Evolutionary conservation across 768 basidiomycete species (phyloP).

Genomic region (Tephrocybe rancida): DNA sequence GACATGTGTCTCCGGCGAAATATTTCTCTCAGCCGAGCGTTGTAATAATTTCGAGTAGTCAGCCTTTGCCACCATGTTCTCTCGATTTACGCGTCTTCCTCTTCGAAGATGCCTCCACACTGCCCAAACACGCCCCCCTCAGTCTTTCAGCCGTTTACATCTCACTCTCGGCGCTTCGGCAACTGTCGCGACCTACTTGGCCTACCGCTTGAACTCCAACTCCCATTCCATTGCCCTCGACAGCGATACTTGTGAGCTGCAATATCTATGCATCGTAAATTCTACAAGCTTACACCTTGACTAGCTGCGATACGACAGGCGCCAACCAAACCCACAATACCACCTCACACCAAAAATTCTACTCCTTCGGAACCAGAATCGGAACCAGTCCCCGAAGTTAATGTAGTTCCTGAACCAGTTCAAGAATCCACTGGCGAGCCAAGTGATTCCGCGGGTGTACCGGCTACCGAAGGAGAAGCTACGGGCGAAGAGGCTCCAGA

Average conservation of each 20-base stretch:
- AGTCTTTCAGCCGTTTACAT: constrained; percentile 28
- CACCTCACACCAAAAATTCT: too few relatives aligned
- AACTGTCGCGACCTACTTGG: constrained; percentile 44
- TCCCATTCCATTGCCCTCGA: constrained; percentile 51
- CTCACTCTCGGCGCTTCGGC: constrained; percentile 47
- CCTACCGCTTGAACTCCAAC: constrained; percentile 48
- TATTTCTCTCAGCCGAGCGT: constrained; percentile 7
- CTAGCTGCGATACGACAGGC: constrained; percentile 15
- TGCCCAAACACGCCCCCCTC: constrained; percentile 20
- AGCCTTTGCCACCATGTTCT: constrained; percentile 48
- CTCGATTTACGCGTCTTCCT: constrained; percentile 53
- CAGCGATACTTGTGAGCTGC: constrained; percentile 33
- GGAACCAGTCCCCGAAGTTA: too few relatives aligned
- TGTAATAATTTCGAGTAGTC: too few relatives aligned
- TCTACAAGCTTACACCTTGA: background rate
- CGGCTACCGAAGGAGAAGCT: constrained; percentile 8
- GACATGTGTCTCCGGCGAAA: constrained; percentile 13
- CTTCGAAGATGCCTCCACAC: constrained; percentile 59
- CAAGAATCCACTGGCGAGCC: constrained; percentile 8
- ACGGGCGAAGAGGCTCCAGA: too few relatives aligned
- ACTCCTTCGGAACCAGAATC: too few relatives aligned
- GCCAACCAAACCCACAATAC: background rate
- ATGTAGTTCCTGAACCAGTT: background rate
- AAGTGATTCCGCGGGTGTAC: background rate
- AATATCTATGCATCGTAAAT: background rate